Evolutionary conservation across 2,329 filamentous ascomycete species (phyloP).

Genomic region (Pyrenophora graminea): DNA sequence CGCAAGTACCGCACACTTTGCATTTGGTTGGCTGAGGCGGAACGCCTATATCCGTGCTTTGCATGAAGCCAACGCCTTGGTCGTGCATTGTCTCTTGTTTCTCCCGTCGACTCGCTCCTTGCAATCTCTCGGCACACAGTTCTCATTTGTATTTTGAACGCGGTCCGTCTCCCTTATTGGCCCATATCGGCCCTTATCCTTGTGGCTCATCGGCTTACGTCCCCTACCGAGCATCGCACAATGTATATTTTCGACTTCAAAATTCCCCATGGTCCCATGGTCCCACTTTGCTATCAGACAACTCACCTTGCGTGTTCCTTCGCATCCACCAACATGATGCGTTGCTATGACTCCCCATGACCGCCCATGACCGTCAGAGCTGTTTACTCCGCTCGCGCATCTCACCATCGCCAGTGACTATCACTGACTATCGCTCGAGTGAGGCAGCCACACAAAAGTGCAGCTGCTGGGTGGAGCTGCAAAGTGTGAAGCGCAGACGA

Average conservation of each 20-base stretch:
- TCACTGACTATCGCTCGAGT: conserved; percentile 6
- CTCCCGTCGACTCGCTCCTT: conserved; percentile 36
- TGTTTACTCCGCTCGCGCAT: conserved; percentile 36
- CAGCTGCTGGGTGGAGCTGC: not conserved
- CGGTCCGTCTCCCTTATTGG: conserved; percentile 35
- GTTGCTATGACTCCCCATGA: conserved; percentile 35
- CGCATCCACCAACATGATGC: conserved; percentile 23
- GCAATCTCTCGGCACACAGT: conserved; percentile 44
- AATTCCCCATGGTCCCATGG: conserved; percentile 28
- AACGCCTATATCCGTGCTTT: conserved; percentile 40
- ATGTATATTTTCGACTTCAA: conserved; percentile 27
- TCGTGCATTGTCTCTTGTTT: conserved; percentile 29
- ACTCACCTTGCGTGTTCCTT: conserved; percentile 45
- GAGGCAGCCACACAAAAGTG: conserved; percentile 3
- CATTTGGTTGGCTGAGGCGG: conserved; percentile 37
- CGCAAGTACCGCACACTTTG: conserved; percentile 21
- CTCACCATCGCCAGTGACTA: conserved; percentile 1
- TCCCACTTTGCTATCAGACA: conserved; percentile 41
- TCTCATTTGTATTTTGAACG: conserved; percentile 41
- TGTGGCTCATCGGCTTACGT: conserved; percentile 23
- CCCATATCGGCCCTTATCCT: conserved; percentile 24
- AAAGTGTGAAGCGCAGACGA: conserved; percentile 1
- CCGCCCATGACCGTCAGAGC: conserved; percentile 23
- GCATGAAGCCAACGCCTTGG: conserved; percentile 37
- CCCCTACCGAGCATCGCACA: conserved; percentile 38